A percentile compares a stretch with the other conserved stretches of the same genome.
Evolutionary conservation across 2,329 filamentous ascomycete species (phyloP).

Genomic region (Aspergillus eucalypticola): DNA sequence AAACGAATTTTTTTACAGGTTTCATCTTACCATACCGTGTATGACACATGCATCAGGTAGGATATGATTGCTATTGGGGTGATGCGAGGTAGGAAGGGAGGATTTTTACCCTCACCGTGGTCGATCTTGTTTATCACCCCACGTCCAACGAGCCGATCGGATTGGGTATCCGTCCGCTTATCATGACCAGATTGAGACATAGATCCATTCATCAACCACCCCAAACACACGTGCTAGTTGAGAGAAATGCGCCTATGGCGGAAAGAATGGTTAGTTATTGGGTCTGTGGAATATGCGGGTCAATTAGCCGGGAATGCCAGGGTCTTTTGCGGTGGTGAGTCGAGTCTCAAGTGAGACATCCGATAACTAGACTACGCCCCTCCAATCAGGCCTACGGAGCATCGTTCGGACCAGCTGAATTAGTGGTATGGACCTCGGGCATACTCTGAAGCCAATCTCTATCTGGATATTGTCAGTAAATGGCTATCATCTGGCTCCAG

Average conservation of each 20-base stretch:
- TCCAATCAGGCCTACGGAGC: not conserved
- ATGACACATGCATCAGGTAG: not conserved
- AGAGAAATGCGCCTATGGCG: not conserved
- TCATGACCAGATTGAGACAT: not conserved
- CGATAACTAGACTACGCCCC: not conserved
- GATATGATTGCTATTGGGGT: not conserved
- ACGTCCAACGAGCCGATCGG: not conserved
- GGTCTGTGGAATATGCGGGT: not conserved
- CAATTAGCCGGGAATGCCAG: not conserved
- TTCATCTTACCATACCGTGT: not conserved
- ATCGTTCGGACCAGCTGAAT: too few relatives aligned
- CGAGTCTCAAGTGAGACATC: not conserved
- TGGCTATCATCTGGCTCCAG: not conserved
- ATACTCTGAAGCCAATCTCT: not conserved
- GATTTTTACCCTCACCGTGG: not conserved
- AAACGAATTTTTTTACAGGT: not conserved
- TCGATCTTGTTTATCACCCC: not conserved
- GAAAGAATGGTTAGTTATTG: not conserved
- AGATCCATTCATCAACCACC: not conserved
- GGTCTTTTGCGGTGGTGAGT: not conserved
- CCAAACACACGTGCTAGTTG: not conserved
- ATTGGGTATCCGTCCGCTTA: not conserved
- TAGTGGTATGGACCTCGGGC: not conserved
- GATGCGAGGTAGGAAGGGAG: not conserved
- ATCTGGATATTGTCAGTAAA: not conserved